Evolutionary conservation across 495 filamentous ascomycete species (phyloP), one percentile per base, ranked within the genome.

Genomic region (Aspergillus indologenus): DNA sequence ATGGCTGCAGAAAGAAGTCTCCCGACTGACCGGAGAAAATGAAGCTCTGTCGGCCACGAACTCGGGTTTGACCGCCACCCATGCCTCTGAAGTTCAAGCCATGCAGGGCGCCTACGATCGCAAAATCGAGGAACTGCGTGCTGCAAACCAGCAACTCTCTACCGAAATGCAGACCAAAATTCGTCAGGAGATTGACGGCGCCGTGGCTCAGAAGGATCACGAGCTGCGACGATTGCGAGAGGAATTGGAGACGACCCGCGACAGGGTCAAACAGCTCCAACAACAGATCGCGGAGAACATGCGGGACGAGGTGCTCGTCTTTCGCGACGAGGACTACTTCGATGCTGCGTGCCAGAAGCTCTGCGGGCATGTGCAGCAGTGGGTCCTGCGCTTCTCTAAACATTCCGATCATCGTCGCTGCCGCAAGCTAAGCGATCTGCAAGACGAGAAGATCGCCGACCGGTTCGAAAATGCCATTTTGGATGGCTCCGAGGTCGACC

Each of bases 381-480:
- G 92, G 91, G 90, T 97, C 31, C 78, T 96, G 59, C 90, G 92
- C 66, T 98, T 98, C 78, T 96, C 91, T 56, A 96, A 96, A 67
- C 90, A 93, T 76, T 96, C 92, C 56, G 91, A 96, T 69, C 90
- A 89, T 71, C 84, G 86, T 64, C 86, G 87, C 48, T 96, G 92
- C 72, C 84, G 90, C 60, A 77, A 87, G 51, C 88, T 92, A 7
- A 85, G 81, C 54, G 90, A 96, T 58, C 79, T 98, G 64, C 81
- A 83, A 42, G 89, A 96, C 66, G 91, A 97, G 63, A 91, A 92
- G 74, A 84, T 92, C 52, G 89, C 93, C 65, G 91, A 94, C 68
- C 87, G 92, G 14, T 85, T 98, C 52, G 95, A 98, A 69, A 95
- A 96, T 71, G 86, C 90, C 50, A 86, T 98, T 56, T 82, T 98